These are phyloP conservation scores for Monosporascus sp. DNA, from an alignment of 2,329 filamentous ascomycete species.

Conservation along the genomic window DNA sequence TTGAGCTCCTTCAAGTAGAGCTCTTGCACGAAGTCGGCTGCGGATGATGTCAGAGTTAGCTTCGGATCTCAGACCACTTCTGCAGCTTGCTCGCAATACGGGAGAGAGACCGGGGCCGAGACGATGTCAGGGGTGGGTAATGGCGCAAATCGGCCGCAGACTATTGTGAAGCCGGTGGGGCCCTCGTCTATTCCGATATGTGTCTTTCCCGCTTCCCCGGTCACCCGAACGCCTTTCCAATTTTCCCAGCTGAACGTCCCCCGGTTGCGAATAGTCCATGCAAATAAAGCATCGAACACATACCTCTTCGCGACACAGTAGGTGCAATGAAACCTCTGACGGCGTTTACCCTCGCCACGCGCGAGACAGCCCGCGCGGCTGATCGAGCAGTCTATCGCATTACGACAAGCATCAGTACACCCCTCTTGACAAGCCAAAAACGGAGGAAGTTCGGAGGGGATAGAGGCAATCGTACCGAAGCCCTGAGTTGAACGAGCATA, in stretches of 20 bases:
- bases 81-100: no score
- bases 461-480: conserved; percentile 43
- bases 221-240: neutral
- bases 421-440: neutral
- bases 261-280: neutral
- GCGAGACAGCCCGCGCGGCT: conserved; percentile 44
- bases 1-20: conserved; percentile 96
- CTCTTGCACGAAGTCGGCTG: conserved; percentile 96
- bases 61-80: no score
- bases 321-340: conserved; percentile 54
- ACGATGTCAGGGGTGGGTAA: no score
- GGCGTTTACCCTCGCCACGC: conserved; percentile 41
- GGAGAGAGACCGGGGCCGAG: no score
- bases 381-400: conserved; percentile 41
- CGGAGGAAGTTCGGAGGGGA: conserved; percentile 3
- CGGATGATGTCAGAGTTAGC: neutral
- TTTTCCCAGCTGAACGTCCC: neutral
- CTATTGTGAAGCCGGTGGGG: neutral
- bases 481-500: conserved; percentile 53
- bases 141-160: neutral
- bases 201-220: neutral
- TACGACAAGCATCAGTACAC: conserved; percentile 16
- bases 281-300: conserved; percentile 30
- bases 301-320: conserved; percentile 57
- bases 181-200: neutral